Evolutionary conservation across 257 asterid genomes (phyloP).

Genomic region (Solanum chilense): DNA sequence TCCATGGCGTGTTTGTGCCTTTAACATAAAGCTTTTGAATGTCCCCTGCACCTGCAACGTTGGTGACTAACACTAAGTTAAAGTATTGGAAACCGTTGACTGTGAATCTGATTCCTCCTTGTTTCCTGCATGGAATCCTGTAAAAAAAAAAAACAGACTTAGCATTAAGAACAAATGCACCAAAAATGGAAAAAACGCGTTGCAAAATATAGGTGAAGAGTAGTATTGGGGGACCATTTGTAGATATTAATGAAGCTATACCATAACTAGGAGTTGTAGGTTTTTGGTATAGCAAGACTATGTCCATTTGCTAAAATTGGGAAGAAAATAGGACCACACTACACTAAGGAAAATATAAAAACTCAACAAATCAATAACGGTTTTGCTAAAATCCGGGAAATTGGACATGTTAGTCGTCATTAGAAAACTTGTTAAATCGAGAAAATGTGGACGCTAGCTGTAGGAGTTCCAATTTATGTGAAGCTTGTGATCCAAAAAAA

Average conservation of each 20-base stretch:
- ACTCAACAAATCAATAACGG: too few relatives aligned
- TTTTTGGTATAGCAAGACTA: background rate
- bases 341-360: too few relatives aligned
- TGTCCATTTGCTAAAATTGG: background rate
- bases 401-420: too few relatives aligned
- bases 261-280: background rate
- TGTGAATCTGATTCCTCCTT: constrained; percentile 66
- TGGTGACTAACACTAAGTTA: constrained; percentile 48
- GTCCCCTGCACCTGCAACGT: constrained; percentile 79
- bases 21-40: constrained; percentile 42
- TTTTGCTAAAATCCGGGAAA: too few relatives aligned
- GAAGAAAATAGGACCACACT: background rate
- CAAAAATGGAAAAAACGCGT: background rate
- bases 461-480: background rate
- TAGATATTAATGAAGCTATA: background rate
- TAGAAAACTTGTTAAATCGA: background rate
- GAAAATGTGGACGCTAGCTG: background rate
- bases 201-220: background rate
- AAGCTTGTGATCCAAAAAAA: background rate
- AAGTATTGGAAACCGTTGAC: constrained; percentile 62
- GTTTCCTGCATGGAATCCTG: constrained; percentile 43
- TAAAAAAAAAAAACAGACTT: background rate
- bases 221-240: background rate
- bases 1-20: constrained; percentile 52
- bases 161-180: background rate